Evolutionary conservation across 106 monocot species (phyloP).

Genomic region (Dioscorea zingiberensis): DNA sequence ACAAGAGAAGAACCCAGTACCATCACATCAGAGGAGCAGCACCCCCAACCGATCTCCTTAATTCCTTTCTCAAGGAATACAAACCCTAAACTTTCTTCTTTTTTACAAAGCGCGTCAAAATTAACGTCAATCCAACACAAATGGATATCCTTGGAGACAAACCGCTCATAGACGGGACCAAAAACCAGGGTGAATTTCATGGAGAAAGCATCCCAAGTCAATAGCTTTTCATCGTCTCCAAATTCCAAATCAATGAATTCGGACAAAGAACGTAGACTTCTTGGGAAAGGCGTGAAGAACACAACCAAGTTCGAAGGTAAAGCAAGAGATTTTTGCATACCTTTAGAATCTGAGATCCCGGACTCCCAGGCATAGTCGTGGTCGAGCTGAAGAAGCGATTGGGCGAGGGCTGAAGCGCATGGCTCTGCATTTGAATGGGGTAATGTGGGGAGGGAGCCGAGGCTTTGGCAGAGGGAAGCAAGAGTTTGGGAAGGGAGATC

Average conservation of each 20-base stretch:
- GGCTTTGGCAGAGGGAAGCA: constrained; percentile 25
- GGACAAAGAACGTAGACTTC: constrained; percentile 6
- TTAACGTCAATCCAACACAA: constrained; percentile 59
- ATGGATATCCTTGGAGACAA: constrained; percentile 40
- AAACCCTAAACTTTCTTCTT: constrained; percentile 1
- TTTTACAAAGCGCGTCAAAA: background rate
- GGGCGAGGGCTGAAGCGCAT: constrained; percentile 34
- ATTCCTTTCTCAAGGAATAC: constrained; percentile 37
- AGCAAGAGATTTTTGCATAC: constrained; percentile 8
- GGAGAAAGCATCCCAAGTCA: constrained; percentile 14
- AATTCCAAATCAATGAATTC: constrained; percentile 27
- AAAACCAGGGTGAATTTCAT: constrained; percentile 32
- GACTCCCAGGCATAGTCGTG: constrained; percentile 74
- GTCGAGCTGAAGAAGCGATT: constrained; percentile 56
- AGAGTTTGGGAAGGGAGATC: constrained; percentile 41
- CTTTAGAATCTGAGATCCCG: background rate
- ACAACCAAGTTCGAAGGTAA: constrained; percentile 53
- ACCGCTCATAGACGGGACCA: constrained; percentile 32
- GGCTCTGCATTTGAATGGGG: constrained; percentile 2
- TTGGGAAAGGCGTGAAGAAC: constrained; percentile 44
- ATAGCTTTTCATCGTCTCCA: constrained; percentile 7
- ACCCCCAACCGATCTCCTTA: constrained; percentile 57
- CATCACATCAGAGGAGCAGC: constrained; percentile 48
- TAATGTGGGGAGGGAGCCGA: constrained; percentile 18
- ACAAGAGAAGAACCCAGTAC: constrained; percentile 61